Conservation (phyloP, 306 rosid genomes). For the Medicago ruthenica region DNA sequence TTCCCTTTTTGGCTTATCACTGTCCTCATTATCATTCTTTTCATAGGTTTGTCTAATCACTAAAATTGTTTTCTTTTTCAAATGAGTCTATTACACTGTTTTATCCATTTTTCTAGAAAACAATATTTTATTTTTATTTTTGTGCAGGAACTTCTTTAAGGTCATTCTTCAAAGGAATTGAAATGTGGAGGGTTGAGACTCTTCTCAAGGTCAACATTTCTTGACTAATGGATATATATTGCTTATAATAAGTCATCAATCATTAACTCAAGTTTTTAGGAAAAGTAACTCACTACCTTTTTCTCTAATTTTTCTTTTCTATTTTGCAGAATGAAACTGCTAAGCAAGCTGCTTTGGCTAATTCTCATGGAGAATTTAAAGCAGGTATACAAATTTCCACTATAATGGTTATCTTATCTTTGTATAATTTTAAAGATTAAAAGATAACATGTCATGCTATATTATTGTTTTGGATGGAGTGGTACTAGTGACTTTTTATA, state of each 20-base stretch:
- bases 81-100: neutral
- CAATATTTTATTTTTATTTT: neutral
- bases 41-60: conserved; percentile 54
- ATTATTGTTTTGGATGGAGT: conserved; percentile 4
- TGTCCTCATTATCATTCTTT: conserved; percentile 83
- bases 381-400: neutral
- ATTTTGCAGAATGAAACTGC: conserved; percentile 64
- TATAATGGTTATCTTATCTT: conserved; percentile 2
- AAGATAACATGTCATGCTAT: neutral
- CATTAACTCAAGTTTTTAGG: neutral
- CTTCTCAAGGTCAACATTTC: conserved; percentile 53
- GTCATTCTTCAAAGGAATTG: conserved; percentile 70
- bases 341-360: conserved; percentile 40
- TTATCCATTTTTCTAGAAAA: neutral
- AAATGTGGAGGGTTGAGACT: conserved; percentile 88
- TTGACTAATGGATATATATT: conserved; percentile 2
- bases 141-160: conserved; percentile 81
- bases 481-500: neutral
- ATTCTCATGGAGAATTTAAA: conserved; percentile 65
- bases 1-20: conserved; percentile 98
- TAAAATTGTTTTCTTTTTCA: neutral
- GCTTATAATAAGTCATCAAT: neutral
- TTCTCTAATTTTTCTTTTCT: conserved; percentile 7
- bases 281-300: conserved; percentile 1
- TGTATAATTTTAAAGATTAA: neutral